A percentile compares a stretch with the other conserved stretches of the same genome.
Conservation (phyloP, 2,329 filamentous ascomycete genomes). For the Neonectria faginata region DNA sequence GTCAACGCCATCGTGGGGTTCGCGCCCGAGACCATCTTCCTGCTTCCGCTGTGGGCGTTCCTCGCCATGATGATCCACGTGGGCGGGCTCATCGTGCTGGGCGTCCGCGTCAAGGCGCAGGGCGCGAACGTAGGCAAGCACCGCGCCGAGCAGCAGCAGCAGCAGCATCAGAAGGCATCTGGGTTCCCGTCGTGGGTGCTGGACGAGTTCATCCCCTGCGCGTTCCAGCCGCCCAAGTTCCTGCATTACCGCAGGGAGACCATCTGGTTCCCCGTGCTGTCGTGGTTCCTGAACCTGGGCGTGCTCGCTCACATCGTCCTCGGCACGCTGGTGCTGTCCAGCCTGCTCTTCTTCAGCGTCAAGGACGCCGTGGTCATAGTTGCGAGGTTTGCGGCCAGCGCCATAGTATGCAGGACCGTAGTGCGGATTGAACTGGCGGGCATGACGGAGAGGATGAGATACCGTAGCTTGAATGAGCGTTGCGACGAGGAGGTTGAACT, state of each 20-base stretch:
- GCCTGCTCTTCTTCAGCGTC: slow-evolving; percentile 39
- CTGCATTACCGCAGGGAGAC: slow-evolving; percentile 25
- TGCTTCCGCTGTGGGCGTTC: slow-evolving; percentile 44
- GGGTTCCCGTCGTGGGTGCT: slow-evolving; percentile 29
- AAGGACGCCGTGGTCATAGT: slow-evolving; percentile 20
- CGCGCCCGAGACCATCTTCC: slow-evolving; percentile 36
- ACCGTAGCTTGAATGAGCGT: background rate
- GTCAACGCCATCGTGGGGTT: slow-evolving; percentile 43
- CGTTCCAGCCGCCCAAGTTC: slow-evolving; percentile 34
- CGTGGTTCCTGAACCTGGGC: slow-evolving; percentile 37
- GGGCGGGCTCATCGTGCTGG: slow-evolving; percentile 28
- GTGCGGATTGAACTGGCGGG: slow-evolving; percentile 18
- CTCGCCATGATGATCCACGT: slow-evolving; percentile 40
- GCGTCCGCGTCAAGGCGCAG: slow-evolving; percentile 30
- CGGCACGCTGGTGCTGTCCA: slow-evolving; percentile 43
- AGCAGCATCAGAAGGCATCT: background rate
- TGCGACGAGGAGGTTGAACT: slow-evolving; percentile 9
- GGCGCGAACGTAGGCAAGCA: background rate
- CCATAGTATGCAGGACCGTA: slow-evolving; percentile 10
- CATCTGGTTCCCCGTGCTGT: slow-evolving; percentile 33
- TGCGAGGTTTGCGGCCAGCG: slow-evolving; percentile 14
- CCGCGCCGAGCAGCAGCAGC: background rate
- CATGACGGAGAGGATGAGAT: slow-evolving; percentile 8
- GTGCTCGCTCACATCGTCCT: slow-evolving; percentile 40
- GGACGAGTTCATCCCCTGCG: slow-evolving; percentile 35